Percentiles rank a stretch among this genome's conserved stretches.
Evolutionary conservation across 192 early-diverging fungal genomes (phyloP).

Genomic region (Umbelopsis vinacea): DNA sequence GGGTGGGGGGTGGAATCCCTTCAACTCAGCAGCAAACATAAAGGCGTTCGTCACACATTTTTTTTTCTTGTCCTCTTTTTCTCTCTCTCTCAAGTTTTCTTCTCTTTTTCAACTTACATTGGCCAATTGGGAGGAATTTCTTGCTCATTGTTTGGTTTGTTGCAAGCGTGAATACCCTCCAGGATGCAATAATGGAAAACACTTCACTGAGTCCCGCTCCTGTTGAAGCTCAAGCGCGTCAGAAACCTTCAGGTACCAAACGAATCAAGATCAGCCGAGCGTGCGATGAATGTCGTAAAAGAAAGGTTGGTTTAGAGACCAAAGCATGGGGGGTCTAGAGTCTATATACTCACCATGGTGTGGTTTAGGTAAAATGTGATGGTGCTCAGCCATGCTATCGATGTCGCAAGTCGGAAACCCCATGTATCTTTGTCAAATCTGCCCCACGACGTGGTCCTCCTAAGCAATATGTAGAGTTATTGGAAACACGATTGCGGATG

Average conservation of each 20-base stretch:
- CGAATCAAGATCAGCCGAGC: conserved; percentile 37
- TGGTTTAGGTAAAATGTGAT: conserved; percentile 47
- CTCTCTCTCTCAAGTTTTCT: background rate
- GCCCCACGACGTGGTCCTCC: conserved; percentile 37
- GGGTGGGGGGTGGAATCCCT: background rate
- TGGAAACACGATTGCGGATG: conserved; percentile 29
- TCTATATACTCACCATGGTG: too few relatives aligned
- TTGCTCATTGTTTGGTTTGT: background rate
- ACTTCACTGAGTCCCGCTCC: conserved; percentile 25
- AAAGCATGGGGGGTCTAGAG: too few relatives aligned
- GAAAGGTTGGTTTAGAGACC: conserved; percentile 41
- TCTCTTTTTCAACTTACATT: background rate
- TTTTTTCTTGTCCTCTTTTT: background rate
- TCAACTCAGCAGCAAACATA: conserved; percentile 14
- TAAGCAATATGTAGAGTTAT: conserved; percentile 39
- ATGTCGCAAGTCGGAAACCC: conserved; percentile 30
- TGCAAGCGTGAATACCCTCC: background rate
- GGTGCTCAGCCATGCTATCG: conserved; percentile 40
- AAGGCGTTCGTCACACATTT: conserved; percentile 20
- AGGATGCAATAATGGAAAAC: conserved; percentile 23
- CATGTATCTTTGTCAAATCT: conserved; percentile 37
- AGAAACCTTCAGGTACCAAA: conserved; percentile 30
- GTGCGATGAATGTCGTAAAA: conserved; percentile 44
- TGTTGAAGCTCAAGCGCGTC: conserved; percentile 31
- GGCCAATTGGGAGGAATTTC: background rate